phyloP scores from a whole-genome alignment of 2,329 filamentous ascomycete species.

The Botrytis tulipae region DNA sequence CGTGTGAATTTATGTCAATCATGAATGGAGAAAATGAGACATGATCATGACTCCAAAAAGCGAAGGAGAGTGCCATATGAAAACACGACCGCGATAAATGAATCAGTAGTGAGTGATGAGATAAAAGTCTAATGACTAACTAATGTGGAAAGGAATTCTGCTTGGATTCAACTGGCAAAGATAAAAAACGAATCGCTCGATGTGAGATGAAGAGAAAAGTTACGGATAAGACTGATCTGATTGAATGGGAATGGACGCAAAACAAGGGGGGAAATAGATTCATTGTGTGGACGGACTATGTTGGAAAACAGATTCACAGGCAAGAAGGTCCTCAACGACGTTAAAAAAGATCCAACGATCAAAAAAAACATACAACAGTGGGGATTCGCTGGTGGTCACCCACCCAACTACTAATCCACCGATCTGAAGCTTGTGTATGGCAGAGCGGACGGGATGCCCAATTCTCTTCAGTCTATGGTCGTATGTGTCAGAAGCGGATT shows the following conservation, averaged over 20 bases:
- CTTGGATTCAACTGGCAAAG: too few relatives aligned
- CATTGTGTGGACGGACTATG: not conserved
- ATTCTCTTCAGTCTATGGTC: not conserved
- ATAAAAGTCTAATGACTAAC: too few relatives aligned
- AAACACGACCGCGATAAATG: too few relatives aligned
- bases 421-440: not conserved
- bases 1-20: not conserved
- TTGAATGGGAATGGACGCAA: too few relatives aligned
- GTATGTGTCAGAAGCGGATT: fast-evolving
- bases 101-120: too few relatives aligned
- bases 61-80: too few relatives aligned
- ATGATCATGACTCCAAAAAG: too few relatives aligned
- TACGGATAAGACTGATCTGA: too few relatives aligned
- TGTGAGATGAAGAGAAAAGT: too few relatives aligned
- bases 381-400: not conserved
- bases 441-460: not conserved
- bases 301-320: too few relatives aligned
- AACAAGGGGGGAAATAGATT: not conserved
- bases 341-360: not conserved
- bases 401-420: not conserved
- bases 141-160: too few relatives aligned
- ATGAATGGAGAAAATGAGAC: not conserved
- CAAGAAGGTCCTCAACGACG: not conserved
- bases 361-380: not conserved
- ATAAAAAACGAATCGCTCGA: too few relatives aligned